These are phyloP conservation scores for Raffaelea arxii DNA, from an alignment of 2,329 filamentous ascomycete species.

Conservation along the genomic window DNA sequence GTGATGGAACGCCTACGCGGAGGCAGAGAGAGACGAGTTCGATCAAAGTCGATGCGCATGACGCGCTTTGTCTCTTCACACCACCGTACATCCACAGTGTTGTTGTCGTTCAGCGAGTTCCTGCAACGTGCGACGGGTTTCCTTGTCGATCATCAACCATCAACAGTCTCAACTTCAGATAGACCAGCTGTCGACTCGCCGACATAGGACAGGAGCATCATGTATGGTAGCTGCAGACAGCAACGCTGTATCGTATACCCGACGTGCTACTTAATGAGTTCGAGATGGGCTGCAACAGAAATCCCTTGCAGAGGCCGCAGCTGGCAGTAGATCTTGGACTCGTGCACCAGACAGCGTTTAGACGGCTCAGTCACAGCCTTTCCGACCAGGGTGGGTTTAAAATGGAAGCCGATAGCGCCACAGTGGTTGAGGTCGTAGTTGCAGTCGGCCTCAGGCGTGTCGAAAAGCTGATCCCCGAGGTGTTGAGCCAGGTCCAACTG, in stretches of 20 bases:
- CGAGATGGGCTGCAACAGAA: conserved; percentile 7
- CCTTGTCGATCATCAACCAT: too few species aligned
- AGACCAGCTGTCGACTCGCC: conserved; percentile 4
- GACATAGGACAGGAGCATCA: conserved; percentile 9
- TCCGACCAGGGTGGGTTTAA: conserved; percentile 9
- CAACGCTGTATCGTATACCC: conserved; percentile 6
- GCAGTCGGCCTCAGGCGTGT: conserved; percentile 7
- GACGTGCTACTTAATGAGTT: conserved; percentile 4
- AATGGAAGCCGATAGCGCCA: conserved; percentile 8
- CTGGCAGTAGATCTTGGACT: conserved; percentile 6
- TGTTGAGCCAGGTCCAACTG: conserved; percentile 4
- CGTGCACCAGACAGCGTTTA: conserved; percentile 1
- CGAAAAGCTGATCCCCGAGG: conserved; percentile 5
- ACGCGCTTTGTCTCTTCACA: too few species aligned
- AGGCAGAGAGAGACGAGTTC: too few species aligned
- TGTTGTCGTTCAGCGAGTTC: too few species aligned
- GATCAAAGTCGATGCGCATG: too few species aligned
- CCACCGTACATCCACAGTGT: too few species aligned
- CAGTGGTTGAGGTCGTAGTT: conserved; percentile 2
- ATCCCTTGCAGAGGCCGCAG: conserved; percentile 5
- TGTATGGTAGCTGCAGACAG: conserved; percentile 6
- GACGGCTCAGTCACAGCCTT: conserved; percentile 5
- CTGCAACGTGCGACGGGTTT: too few species aligned
- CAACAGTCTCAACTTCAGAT: too few species aligned
- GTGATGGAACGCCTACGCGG: too few species aligned